phyloP scores from a whole-genome alignment of 257 asterid species.

The Nicotiana benthamiana region DNA sequence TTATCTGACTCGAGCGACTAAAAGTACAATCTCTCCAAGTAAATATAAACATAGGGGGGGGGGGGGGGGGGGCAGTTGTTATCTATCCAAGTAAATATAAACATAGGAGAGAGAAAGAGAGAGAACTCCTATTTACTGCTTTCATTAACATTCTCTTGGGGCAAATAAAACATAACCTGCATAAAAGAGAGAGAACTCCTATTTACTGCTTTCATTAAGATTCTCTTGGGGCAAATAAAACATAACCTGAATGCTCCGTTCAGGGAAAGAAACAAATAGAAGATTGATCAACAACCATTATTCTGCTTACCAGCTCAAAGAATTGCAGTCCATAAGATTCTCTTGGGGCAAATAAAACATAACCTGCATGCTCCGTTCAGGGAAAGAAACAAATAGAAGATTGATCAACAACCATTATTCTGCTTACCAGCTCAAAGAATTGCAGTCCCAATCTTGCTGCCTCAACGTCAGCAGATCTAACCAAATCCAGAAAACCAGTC shows the following conservation, averaged over 20 bases:
- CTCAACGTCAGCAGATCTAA: slow-evolving; percentile 80
- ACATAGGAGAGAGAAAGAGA: too few relatives aligned
- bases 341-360: background rate
- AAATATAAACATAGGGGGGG: background rate
- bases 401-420: background rate
- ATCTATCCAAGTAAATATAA: background rate
- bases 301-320: slow-evolving; percentile 74
- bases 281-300: background rate
- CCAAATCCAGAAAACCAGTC: slow-evolving; percentile 66
- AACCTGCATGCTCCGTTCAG: background rate
- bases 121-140: background rate
- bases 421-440: slow-evolving; percentile 85
- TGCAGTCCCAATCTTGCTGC: slow-evolving; percentile 94
- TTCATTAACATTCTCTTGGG: background rate
- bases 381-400: background rate
- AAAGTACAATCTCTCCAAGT: background rate
- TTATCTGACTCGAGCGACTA: background rate
- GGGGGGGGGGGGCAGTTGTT: too few relatives aligned
- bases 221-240: background rate
- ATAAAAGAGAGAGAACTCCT: background rate
- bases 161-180: too few relatives aligned
- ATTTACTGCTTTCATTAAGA: background rate
- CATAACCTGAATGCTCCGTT: background rate
- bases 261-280: background rate
- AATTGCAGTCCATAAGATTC: slow-evolving; percentile 98